Evolutionary conservation across 1,284 basidiomycete species (phyloP).

Genomic region (Trametes sp.): DNA sequence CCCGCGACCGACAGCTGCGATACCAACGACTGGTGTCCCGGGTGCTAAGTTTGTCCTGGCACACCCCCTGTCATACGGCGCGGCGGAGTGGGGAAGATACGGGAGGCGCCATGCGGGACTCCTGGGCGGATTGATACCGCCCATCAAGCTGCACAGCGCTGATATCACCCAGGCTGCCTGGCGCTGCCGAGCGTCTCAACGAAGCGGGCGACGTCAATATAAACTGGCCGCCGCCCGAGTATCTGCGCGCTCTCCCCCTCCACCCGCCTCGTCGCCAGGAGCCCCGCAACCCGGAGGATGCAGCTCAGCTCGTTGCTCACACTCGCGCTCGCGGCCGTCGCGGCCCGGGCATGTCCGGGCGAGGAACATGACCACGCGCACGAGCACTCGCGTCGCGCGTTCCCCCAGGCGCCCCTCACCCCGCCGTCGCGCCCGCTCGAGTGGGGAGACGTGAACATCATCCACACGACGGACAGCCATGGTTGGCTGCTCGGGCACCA

Average conservation of each 20-base stretch:
- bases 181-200: conserved; percentile 6
- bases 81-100: conserved; percentile 10
- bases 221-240: conserved; percentile 1
- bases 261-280: neutral
- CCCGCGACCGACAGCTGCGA: neutral
- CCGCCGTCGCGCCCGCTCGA: conserved; percentile 67
- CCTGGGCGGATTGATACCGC: conserved; percentile 5
- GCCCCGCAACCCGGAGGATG: conserved; percentile 11
- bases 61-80: neutral
- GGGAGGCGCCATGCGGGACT: conserved; percentile 7
- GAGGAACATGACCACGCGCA: conserved; percentile 44
- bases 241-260: neutral
- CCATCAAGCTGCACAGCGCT: conserved; percentile 2
- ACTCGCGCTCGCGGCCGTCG: conserved; percentile 27
- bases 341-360: conserved; percentile 36
- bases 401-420: conserved; percentile 53
- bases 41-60: conserved; percentile 10
- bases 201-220: conserved; percentile 11
- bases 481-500: conserved; percentile 84
- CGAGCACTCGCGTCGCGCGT: conserved; percentile 51
- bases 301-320: conserved; percentile 28
- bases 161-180: conserved; percentile 2
- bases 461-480: conserved; percentile 86
- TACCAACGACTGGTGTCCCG: neutral
- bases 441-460: conserved; percentile 81